These are phyloP conservation scores for Sphaerulina musiva DNA, from an alignment of 2,329 filamentous ascomycete species.

Conservation along the genomic window DNA sequence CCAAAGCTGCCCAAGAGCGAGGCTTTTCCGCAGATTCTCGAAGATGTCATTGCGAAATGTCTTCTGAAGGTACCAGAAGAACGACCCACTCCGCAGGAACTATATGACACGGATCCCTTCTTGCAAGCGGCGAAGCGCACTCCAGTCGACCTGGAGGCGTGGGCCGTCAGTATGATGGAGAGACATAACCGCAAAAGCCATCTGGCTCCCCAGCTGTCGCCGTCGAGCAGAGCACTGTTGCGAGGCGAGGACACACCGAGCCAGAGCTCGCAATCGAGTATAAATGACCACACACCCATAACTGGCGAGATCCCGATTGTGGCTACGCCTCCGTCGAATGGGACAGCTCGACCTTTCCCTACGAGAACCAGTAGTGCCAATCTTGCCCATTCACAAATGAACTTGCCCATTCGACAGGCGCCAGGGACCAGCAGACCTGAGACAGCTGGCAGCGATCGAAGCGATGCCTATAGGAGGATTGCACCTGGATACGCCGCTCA, in stretches of 20 bases:
- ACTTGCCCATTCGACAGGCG: constrained; percentile 43
- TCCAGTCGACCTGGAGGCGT: constrained; percentile 85
- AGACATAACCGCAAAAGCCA: constrained; percentile 93
- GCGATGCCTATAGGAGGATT: constrained; percentile 24
- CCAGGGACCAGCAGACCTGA: constrained; percentile 23
- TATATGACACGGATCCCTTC: constrained; percentile 90
- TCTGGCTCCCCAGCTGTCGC: constrained; percentile 71
- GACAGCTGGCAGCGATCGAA: constrained; percentile 26
- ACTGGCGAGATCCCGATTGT: constrained; percentile 30
- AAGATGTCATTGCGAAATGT: constrained; percentile 96
- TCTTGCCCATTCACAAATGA: constrained; percentile 33
- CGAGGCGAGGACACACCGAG: constrained; percentile 40
- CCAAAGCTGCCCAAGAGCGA: constrained; percentile 93
- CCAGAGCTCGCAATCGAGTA: constrained; percentile 17
- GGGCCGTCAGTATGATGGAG: constrained; percentile 92
- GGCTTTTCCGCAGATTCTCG: constrained; percentile 87
- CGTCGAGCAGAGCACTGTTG: constrained; percentile 69
- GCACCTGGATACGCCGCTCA: constrained; percentile 23
- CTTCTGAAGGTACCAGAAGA: constrained; percentile 82
- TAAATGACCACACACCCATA: constrained; percentile 26
- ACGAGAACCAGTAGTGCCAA: constrained; percentile 39
- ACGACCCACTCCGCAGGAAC: constrained; percentile 84
- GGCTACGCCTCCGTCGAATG: constrained; percentile 18
- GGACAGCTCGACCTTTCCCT: constrained; percentile 36
- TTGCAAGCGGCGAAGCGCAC: constrained; percentile 94